Base-by-base conservation (phyloP, 108 stramenopile species). In the Chaetoceros muelleri region DNA sequence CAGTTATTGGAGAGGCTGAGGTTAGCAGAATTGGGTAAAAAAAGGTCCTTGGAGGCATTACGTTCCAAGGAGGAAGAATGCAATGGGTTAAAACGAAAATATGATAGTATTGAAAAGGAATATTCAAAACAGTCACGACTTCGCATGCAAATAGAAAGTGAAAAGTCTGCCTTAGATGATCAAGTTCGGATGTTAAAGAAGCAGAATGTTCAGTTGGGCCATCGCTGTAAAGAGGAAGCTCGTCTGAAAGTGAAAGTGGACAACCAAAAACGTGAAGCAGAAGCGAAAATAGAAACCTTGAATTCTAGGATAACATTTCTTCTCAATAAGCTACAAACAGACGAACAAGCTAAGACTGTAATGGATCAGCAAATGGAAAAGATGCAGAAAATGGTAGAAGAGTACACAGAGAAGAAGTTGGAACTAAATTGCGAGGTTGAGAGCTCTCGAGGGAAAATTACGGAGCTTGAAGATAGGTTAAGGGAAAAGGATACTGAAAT, bases 1-100 rank as follows among this genome's bases (percentile, higher is more conserved):
- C 84, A 89, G 67, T 63, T 89, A 18, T 65, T 89, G 34, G 90
- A 92, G 69, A 55, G 90, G 16, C 75, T 92, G 1, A 89, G 87
- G 69, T 77, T 89, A 10, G 80, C 87, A 10, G 90, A 92, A 52
- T 70, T 89, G 2, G 85, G 84, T 17, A 92, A 89, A 49, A 87
- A 76, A 50, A 86, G 84, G 67, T 74, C 82, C 18, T 78, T 81
- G 63, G 87, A 92, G 55, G 85, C 79, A 47, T 53, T 90, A 20
- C 57, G 74, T 44, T 77, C 75, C 63, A 85, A 85, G 65, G 90
- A 90, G 51, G 77, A 78, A 25, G 90, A 92, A 56, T 28, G 78
- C 29, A 72, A 79, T 29, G 69, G 82, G 24, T 30, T 84, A 22
- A 80, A 83, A 52, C 83, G 84, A 60, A 83, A 85, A 49, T 73